A percentile compares a stretch with the other conserved stretches of the same genome.
phyloP scores from a whole-genome alignment of 306 rosid species.

The Lathyrus sativus region DNA sequence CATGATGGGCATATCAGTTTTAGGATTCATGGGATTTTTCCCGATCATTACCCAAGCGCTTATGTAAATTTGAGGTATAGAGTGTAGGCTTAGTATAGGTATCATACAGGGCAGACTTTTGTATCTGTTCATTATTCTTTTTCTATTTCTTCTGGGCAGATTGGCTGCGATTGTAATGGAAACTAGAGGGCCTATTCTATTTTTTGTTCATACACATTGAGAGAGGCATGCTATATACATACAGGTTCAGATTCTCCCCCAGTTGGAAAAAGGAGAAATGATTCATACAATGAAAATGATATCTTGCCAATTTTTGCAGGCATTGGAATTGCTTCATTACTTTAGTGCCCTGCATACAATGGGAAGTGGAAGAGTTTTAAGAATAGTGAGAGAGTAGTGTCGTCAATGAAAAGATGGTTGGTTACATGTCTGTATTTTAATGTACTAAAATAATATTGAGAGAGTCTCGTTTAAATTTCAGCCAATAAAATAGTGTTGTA shows the following conservation, averaged over 20 bases:
- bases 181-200: constrained; percentile 29
- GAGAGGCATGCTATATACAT: constrained; percentile 35
- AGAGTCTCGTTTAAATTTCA: too few relatives aligned
- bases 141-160: constrained; percentile 34
- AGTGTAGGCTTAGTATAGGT: constrained; percentile 52
- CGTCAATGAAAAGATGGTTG: constrained; percentile 4
- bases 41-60: constrained; percentile 86
- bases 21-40: constrained; percentile 53
- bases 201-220: constrained; percentile 50
- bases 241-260: constrained; percentile 32
- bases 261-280: constrained; percentile 37
- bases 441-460: neutral
- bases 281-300: constrained; percentile 39
- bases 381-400: neutral
- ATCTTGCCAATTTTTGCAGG: constrained; percentile 2
- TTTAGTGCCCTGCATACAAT: constrained; percentile 3
- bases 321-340: neutral
- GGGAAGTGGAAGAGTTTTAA: constrained; percentile 1
- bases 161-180: constrained; percentile 40
- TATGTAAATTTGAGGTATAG: constrained; percentile 73
- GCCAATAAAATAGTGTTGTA: too few relatives aligned
- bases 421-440: neutral
- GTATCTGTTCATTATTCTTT: constrained; percentile 48
- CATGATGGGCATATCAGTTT: constrained; percentile 38
- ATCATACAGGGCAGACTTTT: constrained; percentile 48